Percentiles rank a stretch among this genome's conserved stretches.
Evolutionary conservation across 495 filamentous ascomycete species (phyloP).

Genomic region (Darksidea phi): DNA sequence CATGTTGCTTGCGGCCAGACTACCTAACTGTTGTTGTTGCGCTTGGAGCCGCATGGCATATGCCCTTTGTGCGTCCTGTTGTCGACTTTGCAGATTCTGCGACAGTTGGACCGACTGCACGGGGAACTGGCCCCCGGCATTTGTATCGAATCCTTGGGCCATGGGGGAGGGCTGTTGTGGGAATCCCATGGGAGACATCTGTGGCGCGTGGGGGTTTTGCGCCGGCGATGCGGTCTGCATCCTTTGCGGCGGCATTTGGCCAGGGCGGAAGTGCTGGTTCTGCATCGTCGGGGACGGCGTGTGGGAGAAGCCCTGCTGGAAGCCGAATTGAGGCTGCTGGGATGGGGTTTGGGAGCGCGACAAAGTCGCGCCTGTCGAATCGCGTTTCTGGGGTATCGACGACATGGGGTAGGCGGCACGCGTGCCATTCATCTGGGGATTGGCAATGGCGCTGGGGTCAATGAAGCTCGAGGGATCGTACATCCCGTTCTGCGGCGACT

Average conservation of each 20-base stretch:
- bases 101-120: constrained; percentile 47
- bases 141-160: constrained; percentile 50
- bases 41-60: constrained; percentile 54
- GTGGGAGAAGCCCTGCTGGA: constrained; percentile 73
- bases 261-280: constrained; percentile 67
- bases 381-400: constrained; percentile 28
- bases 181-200: constrained; percentile 49
- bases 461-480: constrained; percentile 27
- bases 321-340: constrained; percentile 64
- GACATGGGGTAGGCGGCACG: constrained; percentile 21
- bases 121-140: constrained; percentile 24
- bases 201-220: constrained; percentile 58
- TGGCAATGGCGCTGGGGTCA: constrained; percentile 26
- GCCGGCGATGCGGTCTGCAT: constrained; percentile 89
- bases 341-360: constrained; percentile 93
- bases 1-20: constrained; percentile 47
- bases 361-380: constrained; percentile 41
- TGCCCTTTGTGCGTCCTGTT: constrained; percentile 42
- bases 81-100: constrained; percentile 51
- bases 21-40: constrained; percentile 57
- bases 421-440: constrained; percentile 30
- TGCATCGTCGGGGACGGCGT: constrained; percentile 82
- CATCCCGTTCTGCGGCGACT: constrained; percentile 26
- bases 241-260: constrained; percentile 63
- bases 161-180: constrained; percentile 40